A percentile compares a stretch with the other conserved stretches of the same genome.
These are phyloP conservation scores for Collybiopsis luxurians DNA, from an alignment of 768 basidiomycete species.

Conservation along the genomic window DNA sequence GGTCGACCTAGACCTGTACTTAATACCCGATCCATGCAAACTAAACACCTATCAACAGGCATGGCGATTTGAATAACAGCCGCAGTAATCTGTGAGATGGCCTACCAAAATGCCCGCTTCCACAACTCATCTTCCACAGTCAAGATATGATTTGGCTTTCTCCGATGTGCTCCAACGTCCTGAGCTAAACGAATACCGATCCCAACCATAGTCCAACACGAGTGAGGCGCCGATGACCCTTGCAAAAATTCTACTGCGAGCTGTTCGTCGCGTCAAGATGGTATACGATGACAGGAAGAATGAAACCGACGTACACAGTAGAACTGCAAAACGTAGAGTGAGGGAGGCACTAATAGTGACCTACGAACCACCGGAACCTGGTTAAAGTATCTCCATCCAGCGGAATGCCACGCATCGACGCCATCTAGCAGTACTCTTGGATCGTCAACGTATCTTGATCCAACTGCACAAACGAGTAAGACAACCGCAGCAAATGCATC, in stretches of 20 bases:
- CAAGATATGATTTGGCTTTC: slow-evolving; percentile 15
- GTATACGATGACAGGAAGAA: not conserved
- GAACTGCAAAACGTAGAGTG: slow-evolving; percentile 73
- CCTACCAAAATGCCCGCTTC: slow-evolving; percentile 15
- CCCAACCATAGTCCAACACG: slow-evolving; percentile 68
- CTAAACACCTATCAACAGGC: slow-evolving; percentile 9
- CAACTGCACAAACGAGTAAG: slow-evolving; percentile 71
- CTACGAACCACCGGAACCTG: slow-evolving; percentile 66
- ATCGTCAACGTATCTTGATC: slow-evolving; percentile 57
- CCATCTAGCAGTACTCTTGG: slow-evolving; percentile 46
- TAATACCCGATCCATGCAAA: slow-evolving; percentile 12
- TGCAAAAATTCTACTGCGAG: slow-evolving; percentile 52
- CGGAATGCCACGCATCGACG: slow-evolving; percentile 36
- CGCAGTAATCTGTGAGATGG: not conserved
- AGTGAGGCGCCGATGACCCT: slow-evolving; percentile 58
- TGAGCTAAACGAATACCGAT: slow-evolving; percentile 48
- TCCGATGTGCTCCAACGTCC: slow-evolving; percentile 51
- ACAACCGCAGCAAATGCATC: slow-evolving; percentile 55
- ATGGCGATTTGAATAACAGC: not conserved
- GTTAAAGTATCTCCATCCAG: slow-evolving; percentile 68
- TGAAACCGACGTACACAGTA: slow-evolving; percentile 49
- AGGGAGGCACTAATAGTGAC: slow-evolving; percentile 60
- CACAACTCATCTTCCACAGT: slow-evolving; percentile 14
- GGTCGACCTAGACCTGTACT: slow-evolving; percentile 51
- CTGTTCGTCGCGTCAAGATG: slow-evolving; percentile 26